Evolutionary conservation across 331 rosid species (phyloP).

Genomic region (Acacia pycnantha): DNA sequence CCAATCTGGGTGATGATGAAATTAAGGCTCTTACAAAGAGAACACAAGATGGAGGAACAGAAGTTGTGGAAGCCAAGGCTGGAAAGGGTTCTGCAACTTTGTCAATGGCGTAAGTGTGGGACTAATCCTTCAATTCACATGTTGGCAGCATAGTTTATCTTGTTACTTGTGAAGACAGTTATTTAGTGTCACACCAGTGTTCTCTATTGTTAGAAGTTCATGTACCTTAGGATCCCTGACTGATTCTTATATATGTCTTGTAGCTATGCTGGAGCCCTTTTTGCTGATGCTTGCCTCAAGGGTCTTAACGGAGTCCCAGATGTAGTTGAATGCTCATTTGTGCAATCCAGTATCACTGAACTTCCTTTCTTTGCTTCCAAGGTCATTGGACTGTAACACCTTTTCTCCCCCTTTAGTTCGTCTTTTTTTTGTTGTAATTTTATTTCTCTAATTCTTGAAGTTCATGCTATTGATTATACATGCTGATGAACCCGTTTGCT

Average conservation of each 20-base stretch:
- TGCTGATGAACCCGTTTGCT: neutral
- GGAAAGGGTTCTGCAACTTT: slow-evolving; percentile 99
- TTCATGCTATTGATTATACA: neutral
- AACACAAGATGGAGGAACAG: slow-evolving; percentile 98
- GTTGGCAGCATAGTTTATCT: neutral
- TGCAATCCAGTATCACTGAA: slow-evolving; percentile 82
- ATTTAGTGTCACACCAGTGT: neutral
- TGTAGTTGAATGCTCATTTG: slow-evolving; percentile 94
- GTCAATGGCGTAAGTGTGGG: slow-evolving; percentile 94
- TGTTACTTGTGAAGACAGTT: neutral
- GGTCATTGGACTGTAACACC: slow-evolving; percentile 47
- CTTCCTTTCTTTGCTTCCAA: slow-evolving; percentile 99
- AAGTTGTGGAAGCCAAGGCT: slow-evolving; percentile 99
- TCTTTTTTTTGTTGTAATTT: slow-evolving; percentile 27
- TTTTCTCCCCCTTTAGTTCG: neutral
- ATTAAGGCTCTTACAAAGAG: slow-evolving; percentile 83
- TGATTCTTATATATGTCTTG: slow-evolving; percentile 28
- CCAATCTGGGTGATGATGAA: slow-evolving; percentile 68
- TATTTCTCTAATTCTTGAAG: neutral
- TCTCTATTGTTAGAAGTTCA: neutral
- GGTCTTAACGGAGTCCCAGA: slow-evolving; percentile 98
- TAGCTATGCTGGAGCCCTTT: slow-evolving; percentile 96
- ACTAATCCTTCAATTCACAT: neutral
- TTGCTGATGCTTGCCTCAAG: slow-evolving; percentile 97
- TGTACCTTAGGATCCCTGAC: neutral